Percentiles rank a stretch among this genome's conserved stretches.
These are phyloP conservation scores for Gossypium davidsonii DNA, from an alignment of 441 rosid genomes.

Conservation along the genomic window DNA sequence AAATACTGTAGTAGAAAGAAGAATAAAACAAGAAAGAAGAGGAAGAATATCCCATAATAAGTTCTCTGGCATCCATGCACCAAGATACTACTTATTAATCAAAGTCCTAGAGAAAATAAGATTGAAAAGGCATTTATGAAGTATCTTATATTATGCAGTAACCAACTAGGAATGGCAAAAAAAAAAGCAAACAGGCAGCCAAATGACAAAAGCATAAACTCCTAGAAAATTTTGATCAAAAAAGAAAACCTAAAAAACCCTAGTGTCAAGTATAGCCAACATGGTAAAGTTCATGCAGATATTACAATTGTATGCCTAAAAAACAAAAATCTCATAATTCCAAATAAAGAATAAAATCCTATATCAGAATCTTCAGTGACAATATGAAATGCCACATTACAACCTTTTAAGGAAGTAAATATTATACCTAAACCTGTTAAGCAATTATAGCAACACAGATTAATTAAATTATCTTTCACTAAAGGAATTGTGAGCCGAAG, in stretches of 20 bases:
- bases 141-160: background rate
- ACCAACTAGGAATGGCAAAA: background rate
- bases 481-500: background rate
- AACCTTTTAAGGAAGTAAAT: background rate
- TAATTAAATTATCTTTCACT: background rate
- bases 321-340: background rate
- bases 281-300: background rate
- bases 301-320: background rate
- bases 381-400: background rate
- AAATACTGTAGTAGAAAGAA: background rate
- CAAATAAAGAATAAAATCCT: background rate
- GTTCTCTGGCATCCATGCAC: background rate
- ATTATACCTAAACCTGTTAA: background rate
- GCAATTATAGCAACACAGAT: background rate
- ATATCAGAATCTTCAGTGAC: background rate
- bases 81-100: background rate
- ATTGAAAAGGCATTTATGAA: background rate
- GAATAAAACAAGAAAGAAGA: background rate
- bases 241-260: background rate
- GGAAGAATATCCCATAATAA: background rate
- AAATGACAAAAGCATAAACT: slow-evolving; percentile 6
- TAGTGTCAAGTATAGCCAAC: background rate
- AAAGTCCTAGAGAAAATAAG: background rate
- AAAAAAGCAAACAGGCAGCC: background rate
- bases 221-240: background rate